Base-by-base conservation (phyloP, 768 basidiomycete species). In the Boletellus emodensis region DNA sequence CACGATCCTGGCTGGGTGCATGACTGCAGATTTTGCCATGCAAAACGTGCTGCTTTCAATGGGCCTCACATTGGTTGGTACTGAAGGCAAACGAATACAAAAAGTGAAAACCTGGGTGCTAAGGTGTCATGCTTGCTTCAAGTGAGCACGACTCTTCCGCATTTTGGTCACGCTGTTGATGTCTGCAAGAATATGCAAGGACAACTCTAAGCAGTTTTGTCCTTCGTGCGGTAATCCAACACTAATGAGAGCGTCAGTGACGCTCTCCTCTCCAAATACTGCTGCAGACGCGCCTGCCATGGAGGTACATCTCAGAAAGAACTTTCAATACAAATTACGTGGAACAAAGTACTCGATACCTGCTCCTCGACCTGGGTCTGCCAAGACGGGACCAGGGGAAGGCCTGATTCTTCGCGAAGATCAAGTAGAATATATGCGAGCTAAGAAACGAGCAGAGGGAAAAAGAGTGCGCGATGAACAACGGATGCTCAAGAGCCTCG, bases 1-100 rank as follows among this genome's bases (percentile, higher is more conserved):
- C 40, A 35, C 57, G 0, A 60, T 95, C 40, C 76, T 75, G 46
- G 83, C 81, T 6, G 96, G 94, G 15, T 96, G 94, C 65, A 93
- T 98, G 89, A 98, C 96, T 9, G 90, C 90, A 18, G 96, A 99
- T 79, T 98, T 94, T 67, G 96, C 96, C 15, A 96, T 99, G 85
- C 96, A 99, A 71, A 99, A 99, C 61, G 91, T 98, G 18, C 71
- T 95, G 55, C 70, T 99, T 44, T 94, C 96, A 67, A 94, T 98
- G 89, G 89, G 89, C 0, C 71, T 99, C 55, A 88, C 85, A 53
- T 76, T 98, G 26, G 84, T 99, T 11, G 85, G 93, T 9, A 80
- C 89, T 7, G 92, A 94, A 55, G 96, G 96, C 5, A 94, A 87
- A 72, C 77, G 82, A 58, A 95, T 99, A 51, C 80, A 87, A 55